Evolutionary conservation across 805 yeast genomes (phyloP).

Genomic region (Lipomyces orientalis): DNA sequence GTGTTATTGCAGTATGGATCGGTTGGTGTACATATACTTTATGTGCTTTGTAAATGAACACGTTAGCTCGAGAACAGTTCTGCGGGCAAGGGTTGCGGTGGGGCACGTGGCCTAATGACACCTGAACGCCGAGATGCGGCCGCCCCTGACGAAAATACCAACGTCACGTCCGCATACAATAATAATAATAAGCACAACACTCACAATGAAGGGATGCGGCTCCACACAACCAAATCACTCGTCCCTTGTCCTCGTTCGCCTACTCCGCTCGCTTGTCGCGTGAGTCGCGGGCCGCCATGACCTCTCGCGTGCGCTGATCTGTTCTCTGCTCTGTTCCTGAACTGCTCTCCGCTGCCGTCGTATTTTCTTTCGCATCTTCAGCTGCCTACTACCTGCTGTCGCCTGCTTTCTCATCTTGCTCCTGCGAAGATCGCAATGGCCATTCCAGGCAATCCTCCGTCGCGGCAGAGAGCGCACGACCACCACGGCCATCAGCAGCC

Average conservation of each 20-base stretch:
- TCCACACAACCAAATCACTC: neutral
- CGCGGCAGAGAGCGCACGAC: conserved; percentile 3
- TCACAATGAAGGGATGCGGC: neutral
- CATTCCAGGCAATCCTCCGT: neutral
- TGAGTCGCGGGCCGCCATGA: too few species aligned
- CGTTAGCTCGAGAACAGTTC: too few species aligned
- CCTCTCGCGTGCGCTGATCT: neutral
- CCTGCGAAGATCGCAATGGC: neutral
- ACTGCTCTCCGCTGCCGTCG: neutral
- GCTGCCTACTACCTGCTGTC: neutral
- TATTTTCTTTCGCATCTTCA: neutral
- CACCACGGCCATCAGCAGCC: neutral
- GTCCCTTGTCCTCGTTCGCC: conserved; percentile 1
- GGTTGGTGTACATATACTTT: neutral
- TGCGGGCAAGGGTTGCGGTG: too few species aligned
- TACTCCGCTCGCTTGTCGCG: neutral
- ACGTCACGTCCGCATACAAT: too few species aligned
- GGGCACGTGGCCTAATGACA: too few species aligned
- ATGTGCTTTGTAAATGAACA: neutral
- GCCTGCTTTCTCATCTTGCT: neutral
- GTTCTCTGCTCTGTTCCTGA: neutral
- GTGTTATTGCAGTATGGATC: neutral
- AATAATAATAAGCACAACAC: neutral
- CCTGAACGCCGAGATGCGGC: too few species aligned
- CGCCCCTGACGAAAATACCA: neutral